These are phyloP conservation scores for Daldinia eschscholtzii DNA, from an alignment of 2,329 filamentous ascomycete genomes.

Conservation along the genomic window DNA sequence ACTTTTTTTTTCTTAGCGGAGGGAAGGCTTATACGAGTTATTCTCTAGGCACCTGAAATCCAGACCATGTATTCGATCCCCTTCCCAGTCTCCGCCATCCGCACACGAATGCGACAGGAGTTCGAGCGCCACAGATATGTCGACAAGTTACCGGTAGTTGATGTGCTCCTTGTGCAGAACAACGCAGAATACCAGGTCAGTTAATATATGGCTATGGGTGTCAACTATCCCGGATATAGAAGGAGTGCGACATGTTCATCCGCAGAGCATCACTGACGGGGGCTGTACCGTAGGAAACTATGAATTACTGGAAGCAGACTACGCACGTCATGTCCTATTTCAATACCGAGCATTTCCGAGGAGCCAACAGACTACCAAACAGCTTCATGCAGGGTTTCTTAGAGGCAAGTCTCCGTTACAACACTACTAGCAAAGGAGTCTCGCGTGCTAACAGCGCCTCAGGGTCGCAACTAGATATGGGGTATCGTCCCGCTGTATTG, in stretches of 20 bases:
- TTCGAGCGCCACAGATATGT: conserved; percentile 97
- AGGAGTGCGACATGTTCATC: neutral
- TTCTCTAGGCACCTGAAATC: conserved; percentile 86
- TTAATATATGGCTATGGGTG: conserved; percentile 18
- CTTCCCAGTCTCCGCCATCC: conserved; percentile 86
- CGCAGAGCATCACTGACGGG: conserved; percentile 25
- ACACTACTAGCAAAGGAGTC: conserved; percentile 2
- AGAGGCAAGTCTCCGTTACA: conserved; percentile 72
- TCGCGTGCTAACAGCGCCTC: conserved; percentile 42
- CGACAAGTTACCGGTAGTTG: conserved; percentile 86
- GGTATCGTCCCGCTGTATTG: conserved; percentile 51
- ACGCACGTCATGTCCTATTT: conserved; percentile 98
- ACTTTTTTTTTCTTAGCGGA: neutral
- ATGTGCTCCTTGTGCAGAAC: conserved; percentile 91
- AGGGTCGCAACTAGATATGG: conserved; percentile 69
- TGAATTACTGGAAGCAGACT: conserved; percentile 99
- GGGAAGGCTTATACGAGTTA: conserved; percentile 7
- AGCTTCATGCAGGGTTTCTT: conserved; percentile 96
- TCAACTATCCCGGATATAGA: neutral
- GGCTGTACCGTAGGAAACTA: conserved; percentile 77
- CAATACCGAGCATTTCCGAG: conserved; percentile 82
- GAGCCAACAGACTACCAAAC: conserved; percentile 82
- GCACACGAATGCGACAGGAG: conserved; percentile 94
- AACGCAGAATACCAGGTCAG: conserved; percentile 92
- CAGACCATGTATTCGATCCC: conserved; percentile 97